Evolutionary conservation across 2,329 filamentous ascomycete genomes (phyloP).

Genomic region (Diaporthe aspalathi): DNA sequence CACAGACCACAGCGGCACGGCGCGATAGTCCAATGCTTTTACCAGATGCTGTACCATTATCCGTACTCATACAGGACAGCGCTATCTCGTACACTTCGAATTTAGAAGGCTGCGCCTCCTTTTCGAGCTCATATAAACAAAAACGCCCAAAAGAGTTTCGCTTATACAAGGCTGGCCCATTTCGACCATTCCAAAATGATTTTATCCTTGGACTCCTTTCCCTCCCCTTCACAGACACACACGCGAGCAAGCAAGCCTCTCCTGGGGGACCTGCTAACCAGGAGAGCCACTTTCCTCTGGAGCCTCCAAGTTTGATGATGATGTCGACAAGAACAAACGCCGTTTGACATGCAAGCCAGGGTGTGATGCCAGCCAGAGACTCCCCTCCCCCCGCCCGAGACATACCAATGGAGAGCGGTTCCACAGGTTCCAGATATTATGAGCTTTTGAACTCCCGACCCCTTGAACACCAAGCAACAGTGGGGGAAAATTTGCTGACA

Average conservation of each 20-base stretch:
- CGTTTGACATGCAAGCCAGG: constrained; percentile 26
- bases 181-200: constrained; percentile 4
- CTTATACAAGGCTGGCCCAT: constrained; percentile 19
- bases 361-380: constrained; percentile 16
- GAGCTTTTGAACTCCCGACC: neutral
- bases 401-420: constrained; percentile 1
- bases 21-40: neutral
- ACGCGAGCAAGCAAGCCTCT: neutral
- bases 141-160: constrained; percentile 1
- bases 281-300: neutral
- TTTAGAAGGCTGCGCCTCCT: neutral
- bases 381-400: neutral
- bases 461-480: neutral
- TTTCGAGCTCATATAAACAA: constrained; percentile 9
- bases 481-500: neutral
- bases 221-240: neutral
- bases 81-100: constrained; percentile 19
- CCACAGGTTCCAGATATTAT: constrained; percentile 33
- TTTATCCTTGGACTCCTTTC: constrained; percentile 17
- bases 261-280: neutral
- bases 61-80: constrained; percentile 20
- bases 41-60: constrained; percentile 23
- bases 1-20: neutral
- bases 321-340: constrained; percentile 19
- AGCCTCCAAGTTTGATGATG: constrained; percentile 10